These are phyloP conservation scores for Citrus inodora DNA, from an alignment of 345 rosid genomes.

Conservation along the genomic window DNA sequence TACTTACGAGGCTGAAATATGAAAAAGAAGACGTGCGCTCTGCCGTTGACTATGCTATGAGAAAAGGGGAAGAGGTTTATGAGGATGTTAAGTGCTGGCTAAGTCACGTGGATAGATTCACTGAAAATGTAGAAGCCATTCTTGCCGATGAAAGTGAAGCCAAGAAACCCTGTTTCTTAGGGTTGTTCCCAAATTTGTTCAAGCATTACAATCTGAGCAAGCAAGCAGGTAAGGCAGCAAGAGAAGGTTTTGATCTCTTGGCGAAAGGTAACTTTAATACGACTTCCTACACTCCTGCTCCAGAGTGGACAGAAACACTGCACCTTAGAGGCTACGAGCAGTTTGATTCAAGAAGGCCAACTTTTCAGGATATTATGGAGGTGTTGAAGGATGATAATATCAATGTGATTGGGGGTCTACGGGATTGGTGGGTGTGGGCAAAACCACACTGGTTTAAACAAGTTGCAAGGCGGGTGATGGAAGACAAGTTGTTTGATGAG, in stretches of 20 bases:
- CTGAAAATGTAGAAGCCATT: not conserved
- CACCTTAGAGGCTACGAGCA: not conserved
- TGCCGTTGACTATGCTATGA: too few relatives aligned
- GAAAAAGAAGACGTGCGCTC: too few relatives aligned
- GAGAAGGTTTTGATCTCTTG: not conserved
- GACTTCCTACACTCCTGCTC: not conserved
- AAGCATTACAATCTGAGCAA: not conserved
- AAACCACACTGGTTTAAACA: slow-evolving; percentile 11
- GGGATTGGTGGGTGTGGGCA: slow-evolving; percentile 21
- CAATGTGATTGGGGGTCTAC: slow-evolving; percentile 12
- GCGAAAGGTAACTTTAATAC: not conserved
- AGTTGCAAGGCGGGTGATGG: not conserved
- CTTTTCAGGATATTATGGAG: not conserved
- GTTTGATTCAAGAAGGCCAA: not conserved
- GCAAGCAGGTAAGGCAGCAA: not conserved
- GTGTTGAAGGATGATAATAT: not conserved
- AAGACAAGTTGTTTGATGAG: not conserved
- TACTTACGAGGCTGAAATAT: too few relatives aligned
- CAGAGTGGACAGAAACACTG: not conserved
- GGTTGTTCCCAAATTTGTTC: not conserved
- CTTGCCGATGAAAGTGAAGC: not conserved
- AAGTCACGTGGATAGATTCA: not conserved
- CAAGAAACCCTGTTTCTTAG: not conserved
- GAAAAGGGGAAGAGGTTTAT: too few relatives aligned
- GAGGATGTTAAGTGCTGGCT: not conserved